phyloP scores from a whole-genome alignment of 148 eudicot species.

The Chenopodium album region DNA sequence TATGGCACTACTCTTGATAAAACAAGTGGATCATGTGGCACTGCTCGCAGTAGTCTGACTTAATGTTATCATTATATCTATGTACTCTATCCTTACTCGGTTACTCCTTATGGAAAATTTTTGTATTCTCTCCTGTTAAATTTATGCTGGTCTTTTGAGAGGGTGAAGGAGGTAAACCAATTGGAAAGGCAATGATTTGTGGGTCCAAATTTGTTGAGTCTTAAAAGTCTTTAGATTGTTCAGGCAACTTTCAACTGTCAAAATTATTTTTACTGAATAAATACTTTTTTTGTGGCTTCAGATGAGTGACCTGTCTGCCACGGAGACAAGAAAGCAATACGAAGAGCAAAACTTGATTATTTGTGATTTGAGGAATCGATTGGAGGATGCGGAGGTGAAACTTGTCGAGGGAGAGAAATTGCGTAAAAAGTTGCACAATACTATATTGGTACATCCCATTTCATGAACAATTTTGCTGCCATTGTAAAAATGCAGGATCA shows the following conservation, averaged over 20 bases:
- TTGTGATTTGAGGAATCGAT: slow-evolving; percentile 58
- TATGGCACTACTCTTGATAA: too few species aligned
- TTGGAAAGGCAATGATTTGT: too few species aligned
- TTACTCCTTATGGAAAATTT: not conserved
- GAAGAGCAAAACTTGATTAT: slow-evolving; percentile 65
- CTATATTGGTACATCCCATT: slow-evolving; percentile 64
- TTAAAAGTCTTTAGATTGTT: too few species aligned
- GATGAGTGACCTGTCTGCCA: slow-evolving; percentile 68
- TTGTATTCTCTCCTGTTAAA: not conserved
- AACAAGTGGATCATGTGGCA: too few species aligned
- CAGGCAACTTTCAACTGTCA: not conserved
- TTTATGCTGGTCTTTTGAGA: not conserved
- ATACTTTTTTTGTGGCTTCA: slow-evolving; percentile 24
- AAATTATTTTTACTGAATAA: not conserved
- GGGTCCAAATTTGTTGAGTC: too few species aligned
- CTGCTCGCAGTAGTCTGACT: not conserved
- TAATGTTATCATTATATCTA: not conserved
- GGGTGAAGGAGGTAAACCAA: not conserved
- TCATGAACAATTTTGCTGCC: slow-evolving; percentile 4
- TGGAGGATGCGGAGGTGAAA: slow-evolving; percentile 76
- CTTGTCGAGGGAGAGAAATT: slow-evolving; percentile 84
- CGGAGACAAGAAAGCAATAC: slow-evolving; percentile 63
- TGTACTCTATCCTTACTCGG: not conserved
- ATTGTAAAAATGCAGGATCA: not conserved
- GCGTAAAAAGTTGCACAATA: slow-evolving; percentile 92